These are phyloP conservation scores for Tricholoma furcatifolium DNA, from an alignment of 768 basidiomycete genomes.

Conservation along the genomic window DNA sequence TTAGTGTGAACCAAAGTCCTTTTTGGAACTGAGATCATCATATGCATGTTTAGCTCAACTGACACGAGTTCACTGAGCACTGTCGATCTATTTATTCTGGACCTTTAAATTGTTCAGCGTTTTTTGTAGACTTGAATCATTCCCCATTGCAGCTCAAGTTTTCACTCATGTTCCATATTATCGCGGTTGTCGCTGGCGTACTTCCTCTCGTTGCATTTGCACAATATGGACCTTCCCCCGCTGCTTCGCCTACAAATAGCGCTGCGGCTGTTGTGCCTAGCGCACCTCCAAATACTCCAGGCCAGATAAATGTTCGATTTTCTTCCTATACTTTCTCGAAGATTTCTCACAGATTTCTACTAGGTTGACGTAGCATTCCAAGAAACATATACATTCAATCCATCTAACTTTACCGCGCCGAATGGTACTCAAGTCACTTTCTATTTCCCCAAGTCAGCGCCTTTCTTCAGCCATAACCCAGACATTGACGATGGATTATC, in stretches of 20 bases:
- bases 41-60: not conserved
- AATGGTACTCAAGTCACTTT: constrained; percentile 55
- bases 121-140: not conserved
- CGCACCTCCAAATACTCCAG: constrained; percentile 34
- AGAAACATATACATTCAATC: constrained; percentile 40
- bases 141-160: constrained; percentile 14
- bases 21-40: not conserved
- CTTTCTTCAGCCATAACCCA: not conserved
- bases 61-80: not conserved
- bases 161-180: constrained; percentile 23
- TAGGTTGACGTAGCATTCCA: constrained; percentile 45
- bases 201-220: constrained; percentile 36
- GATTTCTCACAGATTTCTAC: not conserved
- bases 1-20: constrained; percentile 10
- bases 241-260: constrained; percentile 19
- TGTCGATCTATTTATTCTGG: not conserved
- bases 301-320: constrained; percentile 34
- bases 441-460: constrained; percentile 45
- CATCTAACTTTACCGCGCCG: constrained; percentile 43
- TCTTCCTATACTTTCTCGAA: not conserved
- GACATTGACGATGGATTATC: constrained; percentile 14
- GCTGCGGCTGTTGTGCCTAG: constrained; percentile 32
- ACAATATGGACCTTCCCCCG: constrained; percentile 32
- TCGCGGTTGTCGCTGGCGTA: constrained; percentile 22
- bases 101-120: constrained; percentile 2